Evolutionary conservation across 1,284 basidiomycete genomes (phyloP).

Genomic region (Termitomyces sp.): DNA sequence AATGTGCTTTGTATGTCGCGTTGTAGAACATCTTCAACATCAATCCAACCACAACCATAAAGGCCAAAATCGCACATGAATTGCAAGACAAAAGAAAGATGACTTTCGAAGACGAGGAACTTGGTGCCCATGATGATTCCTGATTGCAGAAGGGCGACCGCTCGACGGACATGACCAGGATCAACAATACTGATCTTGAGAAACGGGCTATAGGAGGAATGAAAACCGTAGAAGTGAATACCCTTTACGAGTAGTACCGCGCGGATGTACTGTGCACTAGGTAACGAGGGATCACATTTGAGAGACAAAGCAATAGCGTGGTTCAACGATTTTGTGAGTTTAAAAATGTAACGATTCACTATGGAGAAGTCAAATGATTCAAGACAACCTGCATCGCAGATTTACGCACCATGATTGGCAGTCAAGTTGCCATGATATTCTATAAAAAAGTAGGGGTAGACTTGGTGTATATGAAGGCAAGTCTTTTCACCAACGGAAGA

Average conservation of each 20-base stretch:
- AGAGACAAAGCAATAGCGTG: constrained; percentile 71
- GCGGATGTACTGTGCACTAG: constrained; percentile 58
- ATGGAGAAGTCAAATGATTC: constrained; percentile 2
- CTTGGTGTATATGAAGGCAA: constrained; percentile 89
- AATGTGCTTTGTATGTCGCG: constrained; percentile 39
- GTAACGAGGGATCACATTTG: constrained; percentile 54
- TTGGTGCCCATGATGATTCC: constrained; percentile 77
- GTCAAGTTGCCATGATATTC: constrained; percentile 61
- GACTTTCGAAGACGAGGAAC: constrained; percentile 84
- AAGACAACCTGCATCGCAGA: neutral
- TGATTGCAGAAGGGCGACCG: constrained; percentile 72
- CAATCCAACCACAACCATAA: constrained; percentile 90
- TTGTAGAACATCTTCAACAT: constrained; percentile 57
- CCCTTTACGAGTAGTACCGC: constrained; percentile 87
- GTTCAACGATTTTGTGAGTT: constrained; percentile 69
- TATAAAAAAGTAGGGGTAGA: constrained; percentile 76
- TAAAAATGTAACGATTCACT: constrained; percentile 70
- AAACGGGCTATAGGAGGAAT: constrained; percentile 81
- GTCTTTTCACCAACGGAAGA: constrained; percentile 76
- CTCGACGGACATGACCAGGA: constrained; percentile 63
- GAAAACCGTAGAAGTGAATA: constrained; percentile 95
- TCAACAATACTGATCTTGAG: constrained; percentile 84
- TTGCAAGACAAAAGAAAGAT: constrained; percentile 86
- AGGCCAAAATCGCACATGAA: constrained; percentile 96
- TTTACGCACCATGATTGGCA: constrained; percentile 31